phyloP scores from a whole-genome alignment of 148 eudicot genomes.

The Camellia sinensis region DNA sequence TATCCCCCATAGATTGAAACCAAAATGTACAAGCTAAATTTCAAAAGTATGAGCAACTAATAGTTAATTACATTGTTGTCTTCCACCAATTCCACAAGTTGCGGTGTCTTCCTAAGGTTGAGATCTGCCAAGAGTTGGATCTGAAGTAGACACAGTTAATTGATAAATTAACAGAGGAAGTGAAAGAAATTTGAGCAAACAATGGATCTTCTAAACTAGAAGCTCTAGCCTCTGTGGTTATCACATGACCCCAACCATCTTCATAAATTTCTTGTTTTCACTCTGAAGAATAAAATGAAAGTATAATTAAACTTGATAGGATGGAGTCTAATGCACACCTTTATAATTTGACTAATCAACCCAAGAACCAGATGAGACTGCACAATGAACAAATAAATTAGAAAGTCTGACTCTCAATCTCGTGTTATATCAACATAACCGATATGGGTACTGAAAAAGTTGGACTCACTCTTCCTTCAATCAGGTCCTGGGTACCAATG shows the following conservation, averaged over 20 bases:
- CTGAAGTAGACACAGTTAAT: slow-evolving; percentile 32
- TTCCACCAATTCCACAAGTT: slow-evolving; percentile 83
- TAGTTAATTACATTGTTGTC: slow-evolving; percentile 57
- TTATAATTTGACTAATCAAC: slow-evolving; percentile 88
- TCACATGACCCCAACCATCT: not conserved
- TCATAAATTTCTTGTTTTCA: not conserved
- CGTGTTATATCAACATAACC: slow-evolving; percentile 4
- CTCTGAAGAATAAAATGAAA: not conserved
- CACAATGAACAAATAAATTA: slow-evolving; percentile 18
- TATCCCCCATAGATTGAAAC: not conserved
- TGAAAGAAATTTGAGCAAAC: not conserved
- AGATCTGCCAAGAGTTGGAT: slow-evolving; percentile 92
- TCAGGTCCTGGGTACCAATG: slow-evolving; percentile 92
- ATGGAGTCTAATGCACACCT: slow-evolving; percentile 42
- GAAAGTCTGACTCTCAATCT: not conserved
- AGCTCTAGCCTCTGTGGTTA: not conserved
- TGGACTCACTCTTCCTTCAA: slow-evolving; percentile 92
- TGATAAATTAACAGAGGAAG: slow-evolving; percentile 4
- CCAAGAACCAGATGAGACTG: slow-evolving; percentile 95
- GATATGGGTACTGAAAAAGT: not conserved
- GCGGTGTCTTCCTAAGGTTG: slow-evolving; percentile 91
- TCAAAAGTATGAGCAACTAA: not conserved
- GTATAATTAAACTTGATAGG: not conserved
- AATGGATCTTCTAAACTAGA: slow-evolving; percentile 1
- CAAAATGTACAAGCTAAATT: not conserved